Percentiles rank a stretch among this genome's conserved stretches.
These are phyloP conservation scores for Fusarium chuoi DNA, from an alignment of 2,329 filamentous ascomycete species.

Conservation along the genomic window DNA sequence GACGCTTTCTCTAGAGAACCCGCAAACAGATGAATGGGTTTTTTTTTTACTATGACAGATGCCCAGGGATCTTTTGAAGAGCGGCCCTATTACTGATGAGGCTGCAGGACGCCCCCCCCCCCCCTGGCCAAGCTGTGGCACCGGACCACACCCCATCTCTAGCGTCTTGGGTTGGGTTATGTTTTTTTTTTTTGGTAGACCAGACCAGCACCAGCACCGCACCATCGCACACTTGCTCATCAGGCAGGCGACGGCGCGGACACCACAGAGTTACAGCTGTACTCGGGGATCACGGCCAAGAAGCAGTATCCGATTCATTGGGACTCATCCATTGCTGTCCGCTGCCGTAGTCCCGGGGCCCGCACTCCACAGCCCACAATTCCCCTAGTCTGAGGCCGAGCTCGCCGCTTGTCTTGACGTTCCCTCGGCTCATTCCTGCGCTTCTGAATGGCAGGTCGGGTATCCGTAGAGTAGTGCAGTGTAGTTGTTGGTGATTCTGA, in stretches of 20 bases:
- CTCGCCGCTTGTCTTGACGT: constrained; percentile 27
- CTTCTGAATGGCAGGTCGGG: constrained; percentile 22
- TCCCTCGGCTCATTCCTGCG: constrained; percentile 33
- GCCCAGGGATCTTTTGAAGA: constrained; percentile 38
- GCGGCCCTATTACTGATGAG: constrained; percentile 36
- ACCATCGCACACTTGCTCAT: constrained; percentile 10
- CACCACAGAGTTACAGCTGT: constrained; percentile 20
- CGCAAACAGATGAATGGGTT: constrained; percentile 16
- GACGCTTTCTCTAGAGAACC: constrained; percentile 19
- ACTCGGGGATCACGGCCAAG: constrained; percentile 38
- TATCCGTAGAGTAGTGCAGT: neutral
- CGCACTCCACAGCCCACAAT: constrained; percentile 38
- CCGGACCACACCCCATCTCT: constrained; percentile 31
- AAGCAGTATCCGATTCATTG: constrained; percentile 34
- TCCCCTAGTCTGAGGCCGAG: constrained; percentile 25
- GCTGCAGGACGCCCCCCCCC: constrained; percentile 23
- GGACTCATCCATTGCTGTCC: constrained; percentile 32
- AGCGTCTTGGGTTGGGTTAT: constrained; percentile 30
- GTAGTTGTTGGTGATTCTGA: constrained; percentile 12
- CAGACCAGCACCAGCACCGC: constrained; percentile 20
- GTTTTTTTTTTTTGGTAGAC: constrained; percentile 14
- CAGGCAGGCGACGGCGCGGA: neutral
- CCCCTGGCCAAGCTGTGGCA: constrained; percentile 35
- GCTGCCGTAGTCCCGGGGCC: constrained; percentile 40
- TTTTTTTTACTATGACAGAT: constrained; percentile 34